Conservation (phyloP, 768 basidiomycete genomes). For the Rhodosporidiobolus odoratus region DNA sequence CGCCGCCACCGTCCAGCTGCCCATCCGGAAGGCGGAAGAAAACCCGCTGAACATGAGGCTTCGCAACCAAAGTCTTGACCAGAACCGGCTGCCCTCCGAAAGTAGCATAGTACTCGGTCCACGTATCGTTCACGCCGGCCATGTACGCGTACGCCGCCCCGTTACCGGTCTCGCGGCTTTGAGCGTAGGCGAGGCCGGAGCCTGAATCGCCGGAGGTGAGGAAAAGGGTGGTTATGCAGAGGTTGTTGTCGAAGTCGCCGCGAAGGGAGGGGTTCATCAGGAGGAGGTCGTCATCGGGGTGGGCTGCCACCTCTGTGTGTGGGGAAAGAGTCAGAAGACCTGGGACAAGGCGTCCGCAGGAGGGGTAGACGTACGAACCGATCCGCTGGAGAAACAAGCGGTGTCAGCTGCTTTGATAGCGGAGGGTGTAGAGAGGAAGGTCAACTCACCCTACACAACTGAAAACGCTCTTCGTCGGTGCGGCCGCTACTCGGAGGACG, state of each 20-base stretch:
- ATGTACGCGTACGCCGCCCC: slow-evolving; percentile 6
- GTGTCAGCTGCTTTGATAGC: too few relatives aligned
- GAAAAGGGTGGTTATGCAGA: slow-evolving; percentile 14
- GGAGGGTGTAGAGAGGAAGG: too few relatives aligned
- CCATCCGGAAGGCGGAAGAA: slow-evolving; percentile 9
- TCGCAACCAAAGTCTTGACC: slow-evolving; percentile 1
- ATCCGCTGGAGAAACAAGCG: too few relatives aligned
- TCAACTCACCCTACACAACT: too few relatives aligned
- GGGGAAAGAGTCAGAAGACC: too few relatives aligned
- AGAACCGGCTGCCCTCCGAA: slow-evolving; percentile 18
- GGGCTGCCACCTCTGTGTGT: slow-evolving; percentile 22
- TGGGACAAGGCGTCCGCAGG: too few relatives aligned
- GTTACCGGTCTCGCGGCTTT: slow-evolving; percentile 6
- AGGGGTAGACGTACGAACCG: too few relatives aligned
- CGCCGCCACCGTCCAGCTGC: too few relatives aligned
- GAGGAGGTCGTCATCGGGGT: slow-evolving; percentile 37
- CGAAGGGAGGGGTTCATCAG: slow-evolving; percentile 18
- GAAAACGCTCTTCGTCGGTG: too few relatives aligned
- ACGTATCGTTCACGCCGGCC: background rate
- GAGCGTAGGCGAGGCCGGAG: background rate
- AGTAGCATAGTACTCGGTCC: background rate
- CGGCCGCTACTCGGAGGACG: too few relatives aligned
- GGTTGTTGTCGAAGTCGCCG: background rate
- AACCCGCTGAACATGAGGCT: slow-evolving; percentile 5
- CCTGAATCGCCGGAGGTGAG: slow-evolving; percentile 23